phyloP scores from a whole-genome alignment of 78 protist species.

The Dictyostelium firmibasis region DNA sequence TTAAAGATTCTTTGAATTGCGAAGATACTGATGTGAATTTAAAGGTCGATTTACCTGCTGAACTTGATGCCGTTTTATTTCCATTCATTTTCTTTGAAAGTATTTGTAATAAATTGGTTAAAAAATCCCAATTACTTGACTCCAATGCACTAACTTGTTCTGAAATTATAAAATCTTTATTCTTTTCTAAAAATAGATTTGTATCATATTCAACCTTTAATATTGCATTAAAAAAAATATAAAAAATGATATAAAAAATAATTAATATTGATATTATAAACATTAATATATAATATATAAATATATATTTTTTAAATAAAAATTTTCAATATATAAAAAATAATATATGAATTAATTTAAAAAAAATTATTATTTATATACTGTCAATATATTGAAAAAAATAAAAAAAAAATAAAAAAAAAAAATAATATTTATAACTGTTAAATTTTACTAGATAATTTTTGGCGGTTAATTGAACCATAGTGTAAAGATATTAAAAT shows the following conservation, averaged over 20 bases:
- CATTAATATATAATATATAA: too few species aligned
- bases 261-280: constrained; percentile 4
- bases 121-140: constrained; percentile 17
- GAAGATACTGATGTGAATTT: constrained; percentile 58
- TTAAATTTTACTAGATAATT: background rate
- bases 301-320: too few species aligned
- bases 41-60: constrained; percentile 18
- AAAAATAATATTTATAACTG: background rate
- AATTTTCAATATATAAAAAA: too few species aligned
- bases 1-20: constrained; percentile 79
- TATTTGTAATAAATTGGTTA: background rate
- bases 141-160: constrained; percentile 66
- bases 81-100: background rate
- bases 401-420: background rate
- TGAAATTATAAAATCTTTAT: constrained; percentile 87
- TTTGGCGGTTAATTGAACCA: background rate
- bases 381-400: too few species aligned
- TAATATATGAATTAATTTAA: background rate
- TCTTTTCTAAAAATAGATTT: constrained; percentile 88
- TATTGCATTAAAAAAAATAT: background rate
- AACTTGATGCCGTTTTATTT: background rate
- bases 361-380: too few species aligned
- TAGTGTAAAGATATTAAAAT: background rate
- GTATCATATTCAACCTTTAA: constrained; percentile 82
- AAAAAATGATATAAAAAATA: background rate